Evolutionary conservation across 2,329 filamentous ascomycete species (phyloP), one percentile per base, ranked within the genome.

Genomic region (Ascosphaera acerosa): DNA sequence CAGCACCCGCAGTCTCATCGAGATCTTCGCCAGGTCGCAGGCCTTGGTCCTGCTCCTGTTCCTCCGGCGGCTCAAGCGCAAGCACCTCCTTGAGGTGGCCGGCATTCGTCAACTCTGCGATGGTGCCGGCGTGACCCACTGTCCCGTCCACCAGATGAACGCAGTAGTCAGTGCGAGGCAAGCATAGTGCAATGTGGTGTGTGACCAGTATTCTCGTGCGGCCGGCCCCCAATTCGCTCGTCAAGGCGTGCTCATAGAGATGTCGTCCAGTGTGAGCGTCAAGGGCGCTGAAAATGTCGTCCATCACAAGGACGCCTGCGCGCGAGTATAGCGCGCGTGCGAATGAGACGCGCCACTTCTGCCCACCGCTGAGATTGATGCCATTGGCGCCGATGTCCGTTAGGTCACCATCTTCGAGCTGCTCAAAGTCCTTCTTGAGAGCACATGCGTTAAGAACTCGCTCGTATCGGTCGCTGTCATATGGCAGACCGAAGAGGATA

Each of bases 351-450:
- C 87, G 70, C 50, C 92, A 84, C 51, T 92, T 92, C 51, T 94
- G 84, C 2, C 84, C 84, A 34, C 87, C 84, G 12, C 81, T 91
- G 1, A 94, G 76, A 1, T 81, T 94, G 44, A 94, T 92, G 32
- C 87, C 84, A 37, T 81, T 71, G 50, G 94, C 87, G 16, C 84
- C 87, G 44, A 94, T 91, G 49, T 94, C 84, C 0, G 84, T 97
- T 41, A 65, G 52, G 42, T 94, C 87, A 10, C 80, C 76, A 34
- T 76, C 67, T 0, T 84, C 84, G n/a, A 94, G 60, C 70, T 91
- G 91, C 30, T 91, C 78, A 4, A 94, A 52, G 57, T 97, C 84
- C 0, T 76, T 67, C 32, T 74, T 62, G 6, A 94, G 58, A 1
- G 84, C 81, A 49, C 84, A 94, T 6, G 80, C 78, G 46, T 75